Evolutionary conservation across 495 filamentous ascomycete species (phyloP).

Genomic region (Glarea lozoyensis): DNA sequence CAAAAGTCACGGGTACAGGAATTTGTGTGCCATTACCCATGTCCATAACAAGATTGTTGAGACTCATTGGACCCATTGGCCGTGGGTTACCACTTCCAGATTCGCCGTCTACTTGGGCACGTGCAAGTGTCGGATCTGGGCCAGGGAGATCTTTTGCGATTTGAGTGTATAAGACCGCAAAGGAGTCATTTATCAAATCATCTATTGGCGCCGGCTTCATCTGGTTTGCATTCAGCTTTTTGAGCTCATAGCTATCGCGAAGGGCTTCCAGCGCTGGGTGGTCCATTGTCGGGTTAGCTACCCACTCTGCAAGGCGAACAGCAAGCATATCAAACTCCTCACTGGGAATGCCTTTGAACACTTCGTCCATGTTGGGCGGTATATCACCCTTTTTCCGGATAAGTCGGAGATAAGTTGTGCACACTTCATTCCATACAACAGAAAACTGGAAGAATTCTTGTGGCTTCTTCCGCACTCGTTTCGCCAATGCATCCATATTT

Average conservation of each 20-base stretch:
- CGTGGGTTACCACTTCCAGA: constrained; percentile 3
- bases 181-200: constrained; percentile 82
- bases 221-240: constrained; percentile 74
- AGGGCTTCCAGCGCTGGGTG: constrained; percentile 58
- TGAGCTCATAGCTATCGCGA: constrained; percentile 80
- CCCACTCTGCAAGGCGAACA: constrained; percentile 40
- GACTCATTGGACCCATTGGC: constrained; percentile 35
- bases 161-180: constrained; percentile 64
- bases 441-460: constrained; percentile 78
- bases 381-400: constrained; percentile 63
- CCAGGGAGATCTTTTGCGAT: constrained; percentile 31
- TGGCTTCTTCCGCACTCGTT: constrained; percentile 71
- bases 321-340: constrained; percentile 68
- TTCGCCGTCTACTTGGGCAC: constrained; percentile 19
- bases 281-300: constrained; percentile 24
- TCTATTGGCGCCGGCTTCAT: constrained; percentile 82
- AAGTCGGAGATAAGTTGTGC: constrained; percentile 63
- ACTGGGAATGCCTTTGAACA: constrained; percentile 67
- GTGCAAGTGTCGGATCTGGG: constrained; percentile 13
- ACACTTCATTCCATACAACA: constrained; percentile 77
- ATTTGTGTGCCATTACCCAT: constrained; percentile 22
- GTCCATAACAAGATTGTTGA: constrained; percentile 41
- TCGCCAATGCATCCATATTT: constrained; percentile 73
- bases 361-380: constrained; percentile 58
- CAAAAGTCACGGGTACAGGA: constrained; percentile 14